Conservation (phyloP, 768 basidiomycete genomes). For the Austroboletus festivus region DNA sequence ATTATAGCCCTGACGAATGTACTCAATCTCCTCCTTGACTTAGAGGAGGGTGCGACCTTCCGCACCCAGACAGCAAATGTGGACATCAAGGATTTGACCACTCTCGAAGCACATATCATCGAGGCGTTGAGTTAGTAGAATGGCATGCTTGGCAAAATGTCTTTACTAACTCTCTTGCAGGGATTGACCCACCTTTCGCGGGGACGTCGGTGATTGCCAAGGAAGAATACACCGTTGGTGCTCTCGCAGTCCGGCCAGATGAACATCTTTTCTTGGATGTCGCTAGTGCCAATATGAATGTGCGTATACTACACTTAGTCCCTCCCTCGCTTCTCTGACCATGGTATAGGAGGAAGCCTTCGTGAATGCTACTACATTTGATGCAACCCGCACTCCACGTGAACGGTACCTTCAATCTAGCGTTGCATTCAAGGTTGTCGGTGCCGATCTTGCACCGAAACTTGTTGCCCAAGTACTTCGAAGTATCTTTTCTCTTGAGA, state of each 20-base stretch:
- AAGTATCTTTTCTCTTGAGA: constrained; percentile 55
- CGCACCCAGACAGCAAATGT: constrained; percentile 30
- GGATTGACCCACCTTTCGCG: constrained; percentile 69
- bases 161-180: constrained; percentile 33
- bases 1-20: constrained; percentile 67
- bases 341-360: constrained; percentile 47
- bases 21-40: constrained; percentile 61
- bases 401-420: constrained; percentile 50
- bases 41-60: constrained; percentile 40
- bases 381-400: constrained; percentile 41
- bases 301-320: constrained; percentile 33
- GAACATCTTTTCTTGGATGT: constrained; percentile 65
- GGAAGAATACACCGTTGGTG: constrained; percentile 43
- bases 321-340: neutral
- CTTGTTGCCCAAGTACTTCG: constrained; percentile 62
- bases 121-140: constrained; percentile 67
- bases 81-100: constrained; percentile 34
- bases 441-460: constrained; percentile 56
- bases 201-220: constrained; percentile 60
- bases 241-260: constrained; percentile 41
- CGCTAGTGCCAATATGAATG: constrained; percentile 52
- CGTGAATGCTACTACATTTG: constrained; percentile 42
- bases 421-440: constrained; percentile 45
- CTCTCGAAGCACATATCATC: constrained; percentile 54
- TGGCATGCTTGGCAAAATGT: neutral